Percentiles rank a stretch among this genome's conserved stretches.
phyloP scores from a whole-genome alignment of 2,329 filamentous ascomycete genomes.

The Fusarium sp. region DNA sequence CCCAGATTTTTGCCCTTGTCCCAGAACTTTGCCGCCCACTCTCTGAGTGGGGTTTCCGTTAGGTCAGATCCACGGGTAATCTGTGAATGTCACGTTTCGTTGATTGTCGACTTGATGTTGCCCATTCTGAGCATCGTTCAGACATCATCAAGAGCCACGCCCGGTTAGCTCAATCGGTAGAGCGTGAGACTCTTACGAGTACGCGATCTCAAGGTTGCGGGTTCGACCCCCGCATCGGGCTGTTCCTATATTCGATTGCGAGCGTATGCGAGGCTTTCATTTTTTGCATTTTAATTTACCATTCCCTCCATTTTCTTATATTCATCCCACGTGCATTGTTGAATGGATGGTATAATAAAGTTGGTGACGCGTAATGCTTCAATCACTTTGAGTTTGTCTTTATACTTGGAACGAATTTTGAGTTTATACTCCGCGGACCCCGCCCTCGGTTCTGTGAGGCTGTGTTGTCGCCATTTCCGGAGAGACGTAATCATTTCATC shows the following conservation, averaged over 20 bases:
- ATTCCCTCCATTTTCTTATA: rapidly evolving
- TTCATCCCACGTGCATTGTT: rapidly evolving
- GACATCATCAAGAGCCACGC: slow-evolving; percentile 41
- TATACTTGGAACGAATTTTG: neutral
- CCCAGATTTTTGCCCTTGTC: too few species aligned
- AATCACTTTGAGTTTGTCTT: neutral
- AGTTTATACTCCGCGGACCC: neutral
- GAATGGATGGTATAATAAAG: rapidly evolving
- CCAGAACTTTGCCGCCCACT: too few species aligned
- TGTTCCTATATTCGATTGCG: slow-evolving; percentile 47
- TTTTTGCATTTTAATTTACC: neutral
- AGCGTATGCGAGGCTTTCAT: slow-evolving; percentile 13
- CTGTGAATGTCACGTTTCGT: rapidly evolving
- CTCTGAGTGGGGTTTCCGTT: too few species aligned
- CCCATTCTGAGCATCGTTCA: rapidly evolving
- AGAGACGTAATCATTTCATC: neutral
- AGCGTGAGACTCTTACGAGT: slow-evolving; percentile 72
- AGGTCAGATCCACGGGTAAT: too few species aligned
- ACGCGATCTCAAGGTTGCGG: slow-evolving; percentile 64
- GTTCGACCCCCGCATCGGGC: slow-evolving; percentile 61
- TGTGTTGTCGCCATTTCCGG: neutral
- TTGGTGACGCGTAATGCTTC: neutral
- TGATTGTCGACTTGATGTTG: rapidly evolving
- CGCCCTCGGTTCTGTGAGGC: neutral
- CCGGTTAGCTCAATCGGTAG: slow-evolving; percentile 58